Percentiles rank a stretch among this genome's conserved stretches.
Conservation (phyloP, 192 early-diverging fungal genomes). For the Diversispora eburnea region DNA sequence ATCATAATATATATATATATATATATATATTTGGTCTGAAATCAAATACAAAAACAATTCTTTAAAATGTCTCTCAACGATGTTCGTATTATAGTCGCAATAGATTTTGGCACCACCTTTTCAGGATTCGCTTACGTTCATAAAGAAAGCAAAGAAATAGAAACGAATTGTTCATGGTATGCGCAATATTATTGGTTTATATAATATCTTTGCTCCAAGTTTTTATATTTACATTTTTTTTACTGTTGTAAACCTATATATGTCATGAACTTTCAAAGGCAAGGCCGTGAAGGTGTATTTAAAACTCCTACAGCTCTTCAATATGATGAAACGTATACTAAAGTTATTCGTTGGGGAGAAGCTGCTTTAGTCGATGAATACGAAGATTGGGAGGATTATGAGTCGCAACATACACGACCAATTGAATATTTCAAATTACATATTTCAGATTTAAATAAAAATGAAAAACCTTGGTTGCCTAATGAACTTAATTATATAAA, state of each 20-base stretch:
- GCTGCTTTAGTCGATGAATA: conserved; percentile 11
- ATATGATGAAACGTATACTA: conserved; percentile 2
- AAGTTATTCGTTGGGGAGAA: conserved; percentile 14
- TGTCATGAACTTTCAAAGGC: not conserved
- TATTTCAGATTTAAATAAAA: not conserved
- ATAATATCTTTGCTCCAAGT: not conserved
- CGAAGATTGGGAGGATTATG: not conserved
- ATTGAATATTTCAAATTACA: conserved; percentile 27
- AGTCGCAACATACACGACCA: not conserved
- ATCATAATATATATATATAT: not conserved
- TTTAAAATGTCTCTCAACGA: not conserved
- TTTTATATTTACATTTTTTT: not conserved
- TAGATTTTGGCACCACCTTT: conserved; percentile 16
- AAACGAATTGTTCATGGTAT: not conserved
- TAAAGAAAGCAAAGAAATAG: not conserved
- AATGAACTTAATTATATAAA: not conserved
- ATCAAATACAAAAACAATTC: not conserved
- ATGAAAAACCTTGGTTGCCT: conserved; percentile 21
- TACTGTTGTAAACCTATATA: not conserved
- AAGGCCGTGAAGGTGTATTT: not conserved
- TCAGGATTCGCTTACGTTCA: conserved; percentile 10
- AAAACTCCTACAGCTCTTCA: conserved; percentile 21
- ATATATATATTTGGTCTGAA: not conserved
- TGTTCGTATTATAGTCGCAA: not conserved
- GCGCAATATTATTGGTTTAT: not conserved